Conservation (phyloP, 2,329 filamentous ascomycete genomes). For the Pseudocercospora ulei region DNA sequence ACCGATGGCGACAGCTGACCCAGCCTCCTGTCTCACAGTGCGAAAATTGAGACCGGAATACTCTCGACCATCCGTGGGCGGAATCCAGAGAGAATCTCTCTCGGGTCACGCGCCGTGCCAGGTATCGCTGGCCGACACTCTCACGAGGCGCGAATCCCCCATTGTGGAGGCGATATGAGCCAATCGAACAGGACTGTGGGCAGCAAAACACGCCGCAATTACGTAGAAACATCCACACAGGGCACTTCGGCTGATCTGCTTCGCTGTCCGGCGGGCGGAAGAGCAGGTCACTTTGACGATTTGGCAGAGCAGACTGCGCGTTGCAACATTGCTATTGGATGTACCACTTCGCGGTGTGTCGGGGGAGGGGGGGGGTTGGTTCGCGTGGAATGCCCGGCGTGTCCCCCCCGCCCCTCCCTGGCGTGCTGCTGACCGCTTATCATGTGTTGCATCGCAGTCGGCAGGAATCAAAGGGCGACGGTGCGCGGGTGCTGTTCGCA, state of each 20-base stretch:
- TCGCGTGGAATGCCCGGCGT: conserved; percentile 7
- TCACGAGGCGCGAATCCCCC: conserved; percentile 11
- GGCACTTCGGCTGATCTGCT: conserved; percentile 16
- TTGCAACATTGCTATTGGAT: conserved; percentile 12
- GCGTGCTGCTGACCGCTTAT: conserved; percentile 18
- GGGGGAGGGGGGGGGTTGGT: conserved; percentile 14
- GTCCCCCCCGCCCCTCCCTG: conserved; percentile 9
- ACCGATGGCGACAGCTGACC: conserved; percentile 11
- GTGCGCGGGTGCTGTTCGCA: conserved; percentile 6
- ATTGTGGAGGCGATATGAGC: conserved; percentile 13
- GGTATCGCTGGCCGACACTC: conserved; percentile 14
- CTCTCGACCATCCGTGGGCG: conserved; percentile 18
- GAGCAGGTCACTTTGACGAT: conserved; percentile 5
- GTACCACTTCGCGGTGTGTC: conserved; percentile 16
- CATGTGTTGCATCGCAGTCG: conserved; percentile 11
- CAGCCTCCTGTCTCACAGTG: conserved; percentile 19
- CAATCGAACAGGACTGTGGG: conserved; percentile 8
- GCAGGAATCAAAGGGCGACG: conserved; percentile 1
- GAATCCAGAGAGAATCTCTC: not conserved
- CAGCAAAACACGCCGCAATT: conserved; percentile 11
- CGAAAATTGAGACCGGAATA: conserved; percentile 16
- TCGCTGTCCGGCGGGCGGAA: conserved; percentile 13
- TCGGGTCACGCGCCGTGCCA: conserved; percentile 15
- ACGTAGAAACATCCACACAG: conserved; percentile 12
- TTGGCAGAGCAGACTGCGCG: conserved; percentile 1